Conservation (phyloP, 768 basidiomycete species). For the Tubosaeta sp. region DNA sequence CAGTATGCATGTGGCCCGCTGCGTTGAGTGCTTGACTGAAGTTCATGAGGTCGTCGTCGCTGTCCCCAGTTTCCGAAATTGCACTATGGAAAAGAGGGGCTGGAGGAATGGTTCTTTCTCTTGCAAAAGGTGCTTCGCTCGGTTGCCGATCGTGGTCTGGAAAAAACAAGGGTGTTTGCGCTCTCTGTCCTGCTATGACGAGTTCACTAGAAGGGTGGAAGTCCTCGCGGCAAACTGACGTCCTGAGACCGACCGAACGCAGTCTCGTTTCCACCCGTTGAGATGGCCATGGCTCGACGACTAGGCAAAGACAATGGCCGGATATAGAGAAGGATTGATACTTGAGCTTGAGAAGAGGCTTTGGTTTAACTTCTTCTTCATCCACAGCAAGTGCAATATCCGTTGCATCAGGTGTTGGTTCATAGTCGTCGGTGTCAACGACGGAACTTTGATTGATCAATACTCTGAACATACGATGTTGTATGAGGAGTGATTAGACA, state of each 20-base stretch:
- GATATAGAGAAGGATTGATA: constrained; percentile 71
- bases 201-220: constrained; percentile 16
- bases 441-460: not conserved
- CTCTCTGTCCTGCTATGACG: constrained; percentile 31
- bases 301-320: constrained; percentile 72
- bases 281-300: constrained; percentile 78
- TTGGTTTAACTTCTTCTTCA: constrained; percentile 71
- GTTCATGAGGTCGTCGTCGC: constrained; percentile 57
- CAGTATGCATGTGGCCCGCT: constrained; percentile 52
- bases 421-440: not conserved
- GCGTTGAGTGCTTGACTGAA: constrained; percentile 71
- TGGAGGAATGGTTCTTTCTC: constrained; percentile 31
- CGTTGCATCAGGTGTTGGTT: not conserved
- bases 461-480: not conserved
- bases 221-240: constrained; percentile 16
- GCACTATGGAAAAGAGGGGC: constrained; percentile 43
- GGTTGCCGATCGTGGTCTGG: constrained; percentile 53
- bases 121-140: constrained; percentile 32
- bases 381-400: constrained; percentile 41
- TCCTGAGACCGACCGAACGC: constrained; percentile 29
- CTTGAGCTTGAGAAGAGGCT: constrained; percentile 58
- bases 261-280: constrained; percentile 35
- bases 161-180: constrained; percentile 67
- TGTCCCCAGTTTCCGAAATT: constrained; percentile 28
- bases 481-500: not conserved